Evolutionary conservation across 306 rosid species (phyloP).

Genomic region (Canavalia ensiformis): DNA sequence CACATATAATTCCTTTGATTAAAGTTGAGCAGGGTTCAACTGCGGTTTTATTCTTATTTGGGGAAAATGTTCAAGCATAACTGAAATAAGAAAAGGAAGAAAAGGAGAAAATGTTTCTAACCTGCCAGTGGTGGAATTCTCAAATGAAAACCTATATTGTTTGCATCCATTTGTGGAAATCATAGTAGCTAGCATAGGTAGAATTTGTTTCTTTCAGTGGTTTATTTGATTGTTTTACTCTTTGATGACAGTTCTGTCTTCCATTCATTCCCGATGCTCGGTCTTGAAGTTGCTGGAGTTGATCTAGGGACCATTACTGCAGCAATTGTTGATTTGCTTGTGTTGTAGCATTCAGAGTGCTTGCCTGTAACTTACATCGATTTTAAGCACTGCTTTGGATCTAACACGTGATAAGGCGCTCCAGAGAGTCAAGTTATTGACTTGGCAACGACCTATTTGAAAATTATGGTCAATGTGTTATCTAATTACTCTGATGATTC

Average conservation of each 20-base stretch:
- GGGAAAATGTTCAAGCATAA: constrained; percentile 19
- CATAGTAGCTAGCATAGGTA: constrained; percentile 24
- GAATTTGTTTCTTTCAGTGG: constrained; percentile 37
- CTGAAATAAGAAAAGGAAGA: constrained; percentile 32
- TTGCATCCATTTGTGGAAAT: constrained; percentile 36
- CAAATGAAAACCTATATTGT: constrained; percentile 12
- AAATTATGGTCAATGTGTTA: constrained; percentile 39
- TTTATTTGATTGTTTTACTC: constrained; percentile 40
- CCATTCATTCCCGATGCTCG: constrained; percentile 34
- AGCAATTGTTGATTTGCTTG: constrained; percentile 37
- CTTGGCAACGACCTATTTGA: constrained; percentile 40
- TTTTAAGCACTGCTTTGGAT: constrained; percentile 36
- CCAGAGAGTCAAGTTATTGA: constrained; percentile 35
- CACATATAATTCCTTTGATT: constrained; percentile 6
- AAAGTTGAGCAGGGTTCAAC: constrained; percentile 29
- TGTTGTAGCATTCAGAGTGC: constrained; percentile 35
- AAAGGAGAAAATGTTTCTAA: constrained; percentile 9
- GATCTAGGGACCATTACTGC: constrained; percentile 33
- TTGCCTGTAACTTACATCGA: constrained; percentile 28
- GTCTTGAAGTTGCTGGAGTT: constrained; percentile 43
- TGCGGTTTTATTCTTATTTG: constrained; percentile 40
- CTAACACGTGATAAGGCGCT: constrained; percentile 37
- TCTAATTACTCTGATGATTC: constrained; percentile 40
- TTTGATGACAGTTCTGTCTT: constrained; percentile 40
- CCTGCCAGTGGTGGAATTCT: constrained; percentile 24